Percentiles rank a stretch among this genome's conserved stretches.
Evolutionary conservation across 768 basidiomycete genomes (phyloP).

Genomic region (Mycena polygramma): DNA sequence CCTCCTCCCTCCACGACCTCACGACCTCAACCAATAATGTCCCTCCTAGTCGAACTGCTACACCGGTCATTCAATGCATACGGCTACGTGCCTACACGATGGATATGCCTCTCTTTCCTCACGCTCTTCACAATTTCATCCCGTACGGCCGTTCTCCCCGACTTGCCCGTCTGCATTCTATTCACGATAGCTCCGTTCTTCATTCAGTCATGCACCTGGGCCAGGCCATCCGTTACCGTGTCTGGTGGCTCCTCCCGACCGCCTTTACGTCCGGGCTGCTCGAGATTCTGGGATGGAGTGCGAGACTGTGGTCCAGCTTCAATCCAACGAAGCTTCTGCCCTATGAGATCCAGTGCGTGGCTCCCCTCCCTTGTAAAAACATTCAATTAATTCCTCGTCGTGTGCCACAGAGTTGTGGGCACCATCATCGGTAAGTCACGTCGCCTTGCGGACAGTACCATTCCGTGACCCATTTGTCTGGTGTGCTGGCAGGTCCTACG

Average conservation of each 20-base stretch:
- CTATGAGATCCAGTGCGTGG: conserved; percentile 33
- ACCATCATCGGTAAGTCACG: conserved; percentile 30
- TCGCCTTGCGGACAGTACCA: too few species aligned
- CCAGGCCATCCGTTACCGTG: conserved; percentile 26
- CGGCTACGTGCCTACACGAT: conserved; percentile 26
- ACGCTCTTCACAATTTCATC: conserved; percentile 24
- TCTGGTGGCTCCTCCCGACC: conserved; percentile 33
- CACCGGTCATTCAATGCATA: conserved; percentile 23
- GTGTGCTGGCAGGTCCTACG: conserved; percentile 12
- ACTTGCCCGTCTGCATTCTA: background rate
- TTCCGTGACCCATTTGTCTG: background rate
- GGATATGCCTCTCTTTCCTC: conserved; percentile 32
- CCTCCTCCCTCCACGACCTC: background rate
- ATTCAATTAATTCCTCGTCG: background rate
- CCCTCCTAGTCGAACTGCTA: background rate
- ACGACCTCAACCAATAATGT: background rate
- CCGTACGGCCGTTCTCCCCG: background rate
- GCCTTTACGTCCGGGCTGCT: conserved; percentile 29
- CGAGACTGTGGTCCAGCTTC: conserved; percentile 31
- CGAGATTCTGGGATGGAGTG: conserved; percentile 31
- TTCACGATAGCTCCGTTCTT: background rate
- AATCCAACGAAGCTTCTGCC: conserved; percentile 12
- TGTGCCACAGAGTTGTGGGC: conserved; percentile 22
- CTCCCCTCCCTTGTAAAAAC: background rate
- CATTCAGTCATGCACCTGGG: conserved; percentile 21